Percentiles rank a stretch among this genome's conserved stretches.
Conservation (phyloP, 2,329 filamentous ascomycete species). For the Xylaria sp. region DNA sequence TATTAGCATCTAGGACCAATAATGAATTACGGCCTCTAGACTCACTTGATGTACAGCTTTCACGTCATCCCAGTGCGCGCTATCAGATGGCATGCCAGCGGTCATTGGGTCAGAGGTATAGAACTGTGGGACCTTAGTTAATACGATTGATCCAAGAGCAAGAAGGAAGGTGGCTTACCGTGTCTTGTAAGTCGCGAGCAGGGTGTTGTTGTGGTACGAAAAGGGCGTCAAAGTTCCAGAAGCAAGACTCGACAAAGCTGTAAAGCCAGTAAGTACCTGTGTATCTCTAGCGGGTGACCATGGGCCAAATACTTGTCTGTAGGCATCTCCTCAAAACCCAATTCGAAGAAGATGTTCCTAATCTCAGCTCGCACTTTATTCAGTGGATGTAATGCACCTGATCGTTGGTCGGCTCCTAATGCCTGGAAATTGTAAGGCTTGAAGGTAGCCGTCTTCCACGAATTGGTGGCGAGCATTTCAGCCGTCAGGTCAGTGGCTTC, state of each 20-base stretch:
- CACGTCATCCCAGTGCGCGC: conserved; percentile 89
- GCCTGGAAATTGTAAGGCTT: conserved; percentile 73
- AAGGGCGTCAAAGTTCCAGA: conserved; percentile 98
- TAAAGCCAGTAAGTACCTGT: neutral
- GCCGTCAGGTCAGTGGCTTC: conserved; percentile 97
- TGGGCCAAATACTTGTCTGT: conserved; percentile 57
- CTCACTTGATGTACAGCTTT: conserved; percentile 78
- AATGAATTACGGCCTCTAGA: neutral
- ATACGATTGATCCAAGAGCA: neutral
- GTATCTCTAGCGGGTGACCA: neutral
- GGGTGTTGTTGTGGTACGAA: conserved; percentile 97
- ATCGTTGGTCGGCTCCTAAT: conserved; percentile 68
- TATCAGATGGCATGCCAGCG: conserved; percentile 76
- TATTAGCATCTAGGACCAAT: neutral
- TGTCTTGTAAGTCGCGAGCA: conserved; percentile 96
- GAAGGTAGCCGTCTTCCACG: conserved; percentile 90
- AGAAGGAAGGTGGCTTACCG: conserved; percentile 49
- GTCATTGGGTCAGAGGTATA: conserved; percentile 90
- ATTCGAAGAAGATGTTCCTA: conserved; percentile 96
- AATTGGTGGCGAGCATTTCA: conserved; percentile 89
- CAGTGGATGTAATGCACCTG: conserved; percentile 73
- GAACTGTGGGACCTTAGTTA: conserved; percentile 60
- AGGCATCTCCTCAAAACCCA: conserved; percentile 98
- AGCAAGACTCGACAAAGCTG: conserved; percentile 84
- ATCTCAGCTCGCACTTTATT: conserved; percentile 98